Evolutionary conservation across 2,329 filamentous ascomycete genomes (phyloP), one percentile per base, ranked within the genome.

Genomic region (Alternaria consortialis): DNA sequence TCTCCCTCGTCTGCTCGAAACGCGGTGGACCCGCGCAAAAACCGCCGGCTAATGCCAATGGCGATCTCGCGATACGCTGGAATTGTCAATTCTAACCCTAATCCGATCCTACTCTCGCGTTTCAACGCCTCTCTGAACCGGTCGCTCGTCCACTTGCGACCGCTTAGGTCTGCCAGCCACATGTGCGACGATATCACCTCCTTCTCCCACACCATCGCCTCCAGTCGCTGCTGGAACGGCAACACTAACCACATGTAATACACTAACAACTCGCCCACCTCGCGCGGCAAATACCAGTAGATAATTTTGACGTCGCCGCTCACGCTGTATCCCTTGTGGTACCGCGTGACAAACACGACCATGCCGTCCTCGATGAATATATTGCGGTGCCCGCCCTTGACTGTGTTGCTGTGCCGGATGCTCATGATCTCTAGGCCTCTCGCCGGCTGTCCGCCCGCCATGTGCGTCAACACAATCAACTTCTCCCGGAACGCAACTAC

Each of bases 301-400:
- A 74, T 73, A 23, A 71, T 65, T 62, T 73, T 71, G 25, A 64
- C 44, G n/a, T 67, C 56, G 5, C 63, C 58, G 51, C 60, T 67
- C 5, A 60, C 42, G 8, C 31, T 51, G 55, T 66, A 68, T 8
- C 64, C 59, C 50, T 71, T 74, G 56, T 74, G 54, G 59, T 71
- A 72, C 15, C 39, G 23, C 7, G 62, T 71, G 11, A 71, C 62
- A 50, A 68, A 67, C 27, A 59, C 64, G 13, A 73, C 65, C 53
- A 64, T 62, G 8, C 65, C 52, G 39, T 74, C 57, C 56, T 73
- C 58, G 40, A 72, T 58, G 50, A 74, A 72, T 42, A 72, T 40
- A 31, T 65, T 58, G 15, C 58, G 55, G 32, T 53, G 46, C 17
- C 36, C 44, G 3, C 50, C 58, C 43, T 62, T 47, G 11, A 39